Conservation (phyloP, 768 basidiomycete species). For the Pulveroboletus frians region DNA sequence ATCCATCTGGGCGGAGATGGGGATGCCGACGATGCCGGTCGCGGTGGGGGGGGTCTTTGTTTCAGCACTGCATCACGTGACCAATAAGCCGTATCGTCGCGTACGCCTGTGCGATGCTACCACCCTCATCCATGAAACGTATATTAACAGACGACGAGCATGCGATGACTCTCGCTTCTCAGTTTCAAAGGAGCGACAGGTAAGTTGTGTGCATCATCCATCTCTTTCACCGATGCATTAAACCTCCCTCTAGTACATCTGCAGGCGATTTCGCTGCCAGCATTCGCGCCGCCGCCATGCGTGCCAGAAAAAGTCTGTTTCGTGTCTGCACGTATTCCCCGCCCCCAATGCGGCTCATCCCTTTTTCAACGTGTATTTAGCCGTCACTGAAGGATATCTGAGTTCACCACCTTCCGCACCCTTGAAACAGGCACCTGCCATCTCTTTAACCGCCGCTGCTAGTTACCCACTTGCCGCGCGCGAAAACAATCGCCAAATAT, state of each 20-base stretch:
- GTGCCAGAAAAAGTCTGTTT: conserved; percentile 56
- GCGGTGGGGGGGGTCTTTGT: conserved; percentile 1
- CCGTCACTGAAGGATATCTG: conserved; percentile 60
- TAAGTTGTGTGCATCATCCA: conserved; percentile 17
- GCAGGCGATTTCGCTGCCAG: conserved; percentile 47
- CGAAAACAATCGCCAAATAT: conserved; percentile 50
- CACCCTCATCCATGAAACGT: conserved; percentile 31
- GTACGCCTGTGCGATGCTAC: not conserved
- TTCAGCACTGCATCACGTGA: conserved; percentile 6
- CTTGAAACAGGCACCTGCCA: conserved; percentile 26
- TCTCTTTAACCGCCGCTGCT: conserved; percentile 15
- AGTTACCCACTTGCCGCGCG: conserved; percentile 51
- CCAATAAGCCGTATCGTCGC: not conserved
- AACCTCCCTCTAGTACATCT: conserved; percentile 29
- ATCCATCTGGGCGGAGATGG: conserved; percentile 3
- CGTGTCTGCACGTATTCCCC: conserved; percentile 13
- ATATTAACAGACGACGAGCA: conserved; percentile 31
- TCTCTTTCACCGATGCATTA: conserved; percentile 9
- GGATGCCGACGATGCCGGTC: conserved; percentile 12
- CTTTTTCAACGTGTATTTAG: conserved; percentile 34
- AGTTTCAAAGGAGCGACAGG: conserved; percentile 21
- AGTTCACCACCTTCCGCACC: conserved; percentile 34
- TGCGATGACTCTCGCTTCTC: conserved; percentile 21
- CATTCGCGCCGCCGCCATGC: conserved; percentile 53
- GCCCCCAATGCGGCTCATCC: conserved; percentile 28